These are phyloP conservation scores for Neobulgaria alba DNA, from an alignment of 2,329 filamentous ascomycete species.

Conservation along the genomic window DNA sequence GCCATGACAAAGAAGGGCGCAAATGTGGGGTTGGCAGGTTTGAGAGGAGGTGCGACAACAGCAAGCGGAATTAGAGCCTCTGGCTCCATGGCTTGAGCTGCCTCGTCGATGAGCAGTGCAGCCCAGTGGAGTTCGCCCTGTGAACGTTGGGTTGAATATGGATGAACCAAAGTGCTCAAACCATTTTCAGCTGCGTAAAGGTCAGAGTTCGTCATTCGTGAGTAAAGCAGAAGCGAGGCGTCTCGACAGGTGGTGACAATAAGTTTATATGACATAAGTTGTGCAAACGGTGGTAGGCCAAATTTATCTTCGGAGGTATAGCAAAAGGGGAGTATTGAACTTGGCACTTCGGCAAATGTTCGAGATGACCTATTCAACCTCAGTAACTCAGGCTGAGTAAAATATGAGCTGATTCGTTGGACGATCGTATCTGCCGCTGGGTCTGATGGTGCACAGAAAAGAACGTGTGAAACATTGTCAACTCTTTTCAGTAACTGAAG, in stretches of 20 bases:
- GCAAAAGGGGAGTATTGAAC: constrained; percentile 12
- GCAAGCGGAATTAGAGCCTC: constrained; percentile 14
- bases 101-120: constrained; percentile 15
- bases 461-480: constrained; percentile 9
- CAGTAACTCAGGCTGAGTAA: constrained; percentile 7
- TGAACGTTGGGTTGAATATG: constrained; percentile 3
- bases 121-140: constrained; percentile 12
- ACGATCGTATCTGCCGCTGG: constrained; percentile 15
- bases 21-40: constrained; percentile 3
- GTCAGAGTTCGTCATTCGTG: constrained; percentile 13
- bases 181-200: constrained; percentile 10
- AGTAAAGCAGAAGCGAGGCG: constrained; percentile 13
- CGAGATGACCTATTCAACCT: constrained; percentile 13
- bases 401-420: constrained; percentile 7
- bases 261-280: constrained; percentile 14
- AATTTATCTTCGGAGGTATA: constrained; percentile 6
- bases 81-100: constrained; percentile 16
- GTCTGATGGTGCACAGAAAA: constrained; percentile 17
- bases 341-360: constrained; percentile 13
- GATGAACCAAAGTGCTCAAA: constrained; percentile 9
- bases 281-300: constrained; percentile 8
- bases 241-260: constrained; percentile 16
- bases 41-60: constrained; percentile 10
- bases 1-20: constrained; percentile 14
- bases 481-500: constrained; percentile 10